Conservation (phyloP, 768 basidiomycete genomes). For the Phlebiopsis gigantea region DNA sequence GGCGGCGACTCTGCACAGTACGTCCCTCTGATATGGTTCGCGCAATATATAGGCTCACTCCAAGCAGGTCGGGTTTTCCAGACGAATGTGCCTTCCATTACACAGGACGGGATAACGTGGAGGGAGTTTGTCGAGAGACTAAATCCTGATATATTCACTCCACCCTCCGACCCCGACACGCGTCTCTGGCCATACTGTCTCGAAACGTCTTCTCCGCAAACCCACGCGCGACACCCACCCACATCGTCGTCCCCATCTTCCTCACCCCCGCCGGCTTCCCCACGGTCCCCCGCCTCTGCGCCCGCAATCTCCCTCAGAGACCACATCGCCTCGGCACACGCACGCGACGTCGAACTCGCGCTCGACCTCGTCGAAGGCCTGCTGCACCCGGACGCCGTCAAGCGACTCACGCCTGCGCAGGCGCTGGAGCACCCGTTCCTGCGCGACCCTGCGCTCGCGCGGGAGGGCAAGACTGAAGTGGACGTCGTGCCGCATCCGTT, state of each 20-base stretch:
- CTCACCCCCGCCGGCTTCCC: slow-evolving; percentile 20
- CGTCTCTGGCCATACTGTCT: slow-evolving; percentile 49
- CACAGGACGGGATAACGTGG: slow-evolving; percentile 64
- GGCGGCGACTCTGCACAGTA: slow-evolving; percentile 85
- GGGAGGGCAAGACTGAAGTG: slow-evolving; percentile 51
- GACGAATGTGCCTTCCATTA: slow-evolving; percentile 83
- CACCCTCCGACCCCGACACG: slow-evolving; percentile 40
- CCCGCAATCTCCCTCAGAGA: background rate
- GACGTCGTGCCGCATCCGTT: slow-evolving; percentile 64
- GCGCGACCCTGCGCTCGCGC: slow-evolving; percentile 24
- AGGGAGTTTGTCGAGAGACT: slow-evolving; percentile 67
- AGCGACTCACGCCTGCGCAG: slow-evolving; percentile 68
- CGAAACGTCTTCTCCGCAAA: slow-evolving; percentile 21
- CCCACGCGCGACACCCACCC: slow-evolving; percentile 27
- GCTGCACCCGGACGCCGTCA: slow-evolving; percentile 73
- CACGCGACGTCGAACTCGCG: slow-evolving; percentile 54
- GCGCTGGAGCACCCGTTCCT: slow-evolving; percentile 83
- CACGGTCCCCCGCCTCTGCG: slow-evolving; percentile 7
- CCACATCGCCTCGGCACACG: slow-evolving; percentile 27
- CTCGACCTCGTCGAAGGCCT: slow-evolving; percentile 71
- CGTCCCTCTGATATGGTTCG: slow-evolving; percentile 8
- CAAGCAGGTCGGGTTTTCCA: slow-evolving; percentile 76
- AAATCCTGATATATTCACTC: slow-evolving; percentile 64
- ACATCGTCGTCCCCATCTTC: slow-evolving; percentile 21
- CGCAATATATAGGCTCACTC: background rate